Evolutionary conservation across 345 rosid genomes (phyloP), one percentile per base, ranked within the genome.

Genomic region (Streptanthus diversifolius): DNA sequence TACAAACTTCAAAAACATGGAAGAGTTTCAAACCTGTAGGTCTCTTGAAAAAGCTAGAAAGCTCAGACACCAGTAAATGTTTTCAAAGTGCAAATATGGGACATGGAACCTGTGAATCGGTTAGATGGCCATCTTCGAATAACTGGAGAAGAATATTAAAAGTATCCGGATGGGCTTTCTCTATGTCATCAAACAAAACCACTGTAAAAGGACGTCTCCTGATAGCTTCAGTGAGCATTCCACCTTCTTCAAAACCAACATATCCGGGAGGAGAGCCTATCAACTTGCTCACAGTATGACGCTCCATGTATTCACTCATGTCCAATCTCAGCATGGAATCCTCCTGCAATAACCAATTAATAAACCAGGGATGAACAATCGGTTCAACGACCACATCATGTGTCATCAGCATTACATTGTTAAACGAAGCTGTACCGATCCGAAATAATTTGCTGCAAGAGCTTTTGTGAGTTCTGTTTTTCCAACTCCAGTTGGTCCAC

Each of bases 241-340:
- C 99, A 12, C 96, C 99, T 77, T 91, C 96, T 76, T 88, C 99
- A 75, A 79, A 88, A 43, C 97, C 97, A 58, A 90, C 87, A 74
- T 95, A 95, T 70, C 99, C 99, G 0, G 97, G 97, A 43, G 99
- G 99, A 57, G 97, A 83, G 33, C 99, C 99, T 51, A 95, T 88
- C 78, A 95, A 73, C 80, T 95, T 95, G 83, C 97, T 95, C 63
- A 95, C 96, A 5, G 95, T 86, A 79, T 88, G 96, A 36, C 97
- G 91, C 86, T 95, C 99, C 99, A 95, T 95, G 75, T 88, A 95
- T 80, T 95, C 99, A 62, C 99, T 95, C 99, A 95, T 95, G 87
- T 95, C 99, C 83, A 95, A 73, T 80, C 99, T 86, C 77, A 95
- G 82, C 95, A 95, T 88, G 15, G 97, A 87, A 27, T 85, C 86